Percentiles rank a stretch among this genome's conserved stretches.
phyloP scores from a whole-genome alignment of 306 rosid species.

The Citrullus mucosospermus region DNA sequence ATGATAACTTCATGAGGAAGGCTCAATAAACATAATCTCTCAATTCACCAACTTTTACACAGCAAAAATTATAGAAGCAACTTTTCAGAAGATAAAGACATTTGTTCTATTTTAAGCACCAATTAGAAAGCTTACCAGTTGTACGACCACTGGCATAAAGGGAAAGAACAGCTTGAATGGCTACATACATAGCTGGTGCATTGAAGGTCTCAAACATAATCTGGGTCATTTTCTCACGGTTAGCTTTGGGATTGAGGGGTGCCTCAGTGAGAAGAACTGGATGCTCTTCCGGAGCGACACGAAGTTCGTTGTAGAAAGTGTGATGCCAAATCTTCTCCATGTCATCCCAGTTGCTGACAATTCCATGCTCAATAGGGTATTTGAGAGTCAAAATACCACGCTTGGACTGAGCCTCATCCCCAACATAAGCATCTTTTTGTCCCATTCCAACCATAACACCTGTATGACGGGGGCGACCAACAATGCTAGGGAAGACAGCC shows the following conservation, averaged over 20 bases:
- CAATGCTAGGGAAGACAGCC: slow-evolving; percentile 31
- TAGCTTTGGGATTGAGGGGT: slow-evolving; percentile 68
- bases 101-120: background rate
- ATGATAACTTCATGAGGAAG: background rate
- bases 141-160: slow-evolving; percentile 90
- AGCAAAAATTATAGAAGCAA: background rate
- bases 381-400: slow-evolving; percentile 26
- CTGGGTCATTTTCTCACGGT: slow-evolving; percentile 40
- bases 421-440: slow-evolving; percentile 27
- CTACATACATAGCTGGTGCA: slow-evolving; percentile 80
- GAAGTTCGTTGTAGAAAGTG: slow-evolving; percentile 26
- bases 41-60: background rate
- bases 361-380: slow-evolving; percentile 75
- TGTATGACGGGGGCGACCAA: slow-evolving; percentile 26
- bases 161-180: slow-evolving; percentile 67
- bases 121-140: slow-evolving; percentile 38
- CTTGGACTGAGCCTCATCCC: slow-evolving; percentile 30
- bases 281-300: slow-evolving; percentile 38
- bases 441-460: slow-evolving; percentile 34
- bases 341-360: slow-evolving; percentile 77
- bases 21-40: background rate
- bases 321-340: slow-evolving; percentile 65
- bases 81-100: background rate
- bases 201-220: slow-evolving; percentile 32
- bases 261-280: slow-evolving; percentile 71